Conservation (phyloP, 1,284 basidiomycete genomes). For the Takashimella koratensis region DNA sequence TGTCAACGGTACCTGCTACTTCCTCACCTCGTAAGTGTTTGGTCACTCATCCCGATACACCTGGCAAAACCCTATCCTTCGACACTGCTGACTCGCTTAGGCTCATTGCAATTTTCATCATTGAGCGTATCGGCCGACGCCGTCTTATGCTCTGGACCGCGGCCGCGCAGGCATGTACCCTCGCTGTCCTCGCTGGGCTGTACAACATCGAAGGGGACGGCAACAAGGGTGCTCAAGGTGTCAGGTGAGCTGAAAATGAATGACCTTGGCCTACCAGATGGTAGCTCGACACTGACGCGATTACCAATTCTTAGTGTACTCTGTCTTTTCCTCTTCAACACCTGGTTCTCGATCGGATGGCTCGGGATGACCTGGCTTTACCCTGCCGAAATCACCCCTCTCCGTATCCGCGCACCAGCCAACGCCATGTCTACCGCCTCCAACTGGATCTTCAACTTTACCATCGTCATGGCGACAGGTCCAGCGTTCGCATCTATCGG, state of each 20-base stretch:
- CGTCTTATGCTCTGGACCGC: slow-evolving; percentile 42
- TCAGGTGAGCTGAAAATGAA: too few relatives aligned
- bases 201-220: slow-evolving; percentile 24
- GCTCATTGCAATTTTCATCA: slow-evolving; percentile 35
- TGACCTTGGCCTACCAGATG: too few relatives aligned
- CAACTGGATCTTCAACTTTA: slow-evolving; percentile 50
- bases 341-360: slow-evolving; percentile 44
- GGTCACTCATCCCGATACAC: slow-evolving; percentile 10
- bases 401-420: slow-evolving; percentile 61
- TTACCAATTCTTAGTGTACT: too few relatives aligned
- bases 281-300: too few relatives aligned
- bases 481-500: slow-evolving; percentile 39
- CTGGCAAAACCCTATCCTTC: slow-evolving; percentile 6
- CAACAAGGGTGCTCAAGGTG: slow-evolving; percentile 39
- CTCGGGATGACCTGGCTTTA: slow-evolving; percentile 45
- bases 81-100: slow-evolving; percentile 4
- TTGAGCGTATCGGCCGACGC: slow-evolving; percentile 39
- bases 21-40: slow-evolving; percentile 42
- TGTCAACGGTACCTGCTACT: slow-evolving; percentile 47
- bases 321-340: slow-evolving; percentile 49
- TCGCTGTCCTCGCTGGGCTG: slow-evolving; percentile 40
- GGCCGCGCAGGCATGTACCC: slow-evolving; percentile 23
- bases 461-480: slow-evolving; percentile 38
- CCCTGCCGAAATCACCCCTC: slow-evolving; percentile 49
- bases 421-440: slow-evolving; percentile 65